phyloP scores from a whole-genome alignment of 1,139 yeast genomes.

The Magnusiomyces clavatus region DNA sequence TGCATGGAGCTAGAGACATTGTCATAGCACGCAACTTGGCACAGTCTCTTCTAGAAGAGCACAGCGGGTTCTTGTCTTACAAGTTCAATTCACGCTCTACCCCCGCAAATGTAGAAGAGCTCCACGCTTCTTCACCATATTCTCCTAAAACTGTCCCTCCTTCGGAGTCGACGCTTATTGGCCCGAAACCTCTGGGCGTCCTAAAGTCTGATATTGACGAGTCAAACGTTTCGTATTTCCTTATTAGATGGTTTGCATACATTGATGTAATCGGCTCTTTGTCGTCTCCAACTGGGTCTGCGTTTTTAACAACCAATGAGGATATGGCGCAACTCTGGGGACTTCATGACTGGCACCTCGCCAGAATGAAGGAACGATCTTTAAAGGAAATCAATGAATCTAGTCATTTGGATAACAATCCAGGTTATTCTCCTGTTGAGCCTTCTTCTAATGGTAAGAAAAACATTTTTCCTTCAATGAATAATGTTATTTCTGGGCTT shows the following conservation, averaged over 20 bases:
- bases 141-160: background rate
- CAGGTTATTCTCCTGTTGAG: background rate
- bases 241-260: constrained; percentile 66
- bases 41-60: constrained; percentile 5
- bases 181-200: constrained; percentile 24
- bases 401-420: background rate
- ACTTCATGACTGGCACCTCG: constrained; percentile 19
- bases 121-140: background rate
- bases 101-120: background rate
- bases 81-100: background rate
- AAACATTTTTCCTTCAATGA: background rate
- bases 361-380: constrained; percentile 10
- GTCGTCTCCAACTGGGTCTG: constrained; percentile 24
- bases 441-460: constrained; percentile 1
- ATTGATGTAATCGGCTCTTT: constrained; percentile 62
- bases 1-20: constrained; percentile 63
- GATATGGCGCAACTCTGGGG: constrained; percentile 25
- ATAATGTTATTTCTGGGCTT: too few relatives aligned
- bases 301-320: constrained; percentile 23
- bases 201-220: constrained; percentile 23
- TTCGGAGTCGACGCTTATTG: constrained; percentile 12
- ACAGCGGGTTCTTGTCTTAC: background rate
- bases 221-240: constrained; percentile 47
- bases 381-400: constrained; percentile 5
- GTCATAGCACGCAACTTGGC: constrained; percentile 50